These are phyloP conservation scores for Mesotaenium endlicherianum DNA, from an alignment of 139 green algal genomes.

Conservation along the genomic window DNA sequence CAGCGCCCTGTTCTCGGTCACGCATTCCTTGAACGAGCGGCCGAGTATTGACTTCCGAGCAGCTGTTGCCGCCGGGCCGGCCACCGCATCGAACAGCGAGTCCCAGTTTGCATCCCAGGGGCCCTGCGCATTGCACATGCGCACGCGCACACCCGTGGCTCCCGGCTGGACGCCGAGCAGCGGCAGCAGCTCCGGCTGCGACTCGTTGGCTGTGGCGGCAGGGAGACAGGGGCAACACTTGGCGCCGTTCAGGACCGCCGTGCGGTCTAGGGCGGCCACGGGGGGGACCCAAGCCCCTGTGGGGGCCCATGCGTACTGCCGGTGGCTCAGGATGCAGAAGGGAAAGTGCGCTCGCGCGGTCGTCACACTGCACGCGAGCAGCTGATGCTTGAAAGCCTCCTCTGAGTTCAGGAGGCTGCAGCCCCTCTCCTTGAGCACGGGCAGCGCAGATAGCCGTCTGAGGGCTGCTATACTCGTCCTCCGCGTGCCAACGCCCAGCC, in stretches of 20 bases:
- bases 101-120: background rate
- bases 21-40: background rate
- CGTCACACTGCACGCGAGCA: background rate
- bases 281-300: background rate
- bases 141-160: background rate
- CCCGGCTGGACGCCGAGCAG: background rate
- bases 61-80: background rate
- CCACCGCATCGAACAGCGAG: background rate
- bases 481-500: background rate
- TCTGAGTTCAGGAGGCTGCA: slow-evolving; percentile 1
- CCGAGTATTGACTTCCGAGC: background rate
- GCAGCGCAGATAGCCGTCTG: background rate
- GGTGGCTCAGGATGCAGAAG: slow-evolving; percentile 1
- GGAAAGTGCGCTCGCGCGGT: background rate
- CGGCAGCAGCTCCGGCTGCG: background rate
- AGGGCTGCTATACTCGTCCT: background rate
- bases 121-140: background rate
- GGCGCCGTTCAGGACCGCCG: background rate
- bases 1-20: background rate
- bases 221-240: slow-evolving; percentile 18
- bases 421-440: background rate
- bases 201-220: background rate
- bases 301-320: background rate
- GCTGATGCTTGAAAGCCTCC: background rate
- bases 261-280: background rate